Evolutionary conservation across 345 rosid genomes (phyloP).

Genomic region (Hibiscus mutabilis): DNA sequence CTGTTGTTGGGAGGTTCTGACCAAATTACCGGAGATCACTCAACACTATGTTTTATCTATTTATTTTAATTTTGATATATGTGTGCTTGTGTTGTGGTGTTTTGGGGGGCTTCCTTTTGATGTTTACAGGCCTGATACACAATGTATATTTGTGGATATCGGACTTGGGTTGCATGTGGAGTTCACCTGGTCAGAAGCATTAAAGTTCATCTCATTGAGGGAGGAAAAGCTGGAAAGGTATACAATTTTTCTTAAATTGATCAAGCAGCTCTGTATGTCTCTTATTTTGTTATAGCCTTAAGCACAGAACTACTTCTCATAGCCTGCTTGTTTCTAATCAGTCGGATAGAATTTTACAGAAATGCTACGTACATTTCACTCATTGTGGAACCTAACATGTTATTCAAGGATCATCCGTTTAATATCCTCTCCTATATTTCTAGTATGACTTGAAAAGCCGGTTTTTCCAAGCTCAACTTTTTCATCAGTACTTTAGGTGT

Average conservation of each 20-base stretch:
- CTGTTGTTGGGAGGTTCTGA: too few species aligned
- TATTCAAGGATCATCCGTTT: not conserved
- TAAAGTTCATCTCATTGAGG: conserved; percentile 42
- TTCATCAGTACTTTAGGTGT: not conserved
- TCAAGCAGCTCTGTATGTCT: conserved; percentile 3
- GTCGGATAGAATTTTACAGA: not conserved
- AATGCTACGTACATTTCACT: not conserved
- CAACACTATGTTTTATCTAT: too few species aligned
- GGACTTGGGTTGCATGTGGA: conserved; percentile 85
- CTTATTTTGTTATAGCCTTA: not conserved
- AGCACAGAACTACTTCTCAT: not conserved
- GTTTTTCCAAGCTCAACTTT: not conserved
- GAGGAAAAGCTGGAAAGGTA: conserved; percentile 68
- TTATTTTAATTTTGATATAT: not conserved
- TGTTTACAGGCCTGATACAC: conserved; percentile 59
- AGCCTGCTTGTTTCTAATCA: not conserved
- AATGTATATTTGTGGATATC: conserved; percentile 54
- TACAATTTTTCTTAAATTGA: conserved; percentile 1
- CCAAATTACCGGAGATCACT: too few species aligned
- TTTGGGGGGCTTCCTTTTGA: not conserved
- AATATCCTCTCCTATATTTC: not conserved
- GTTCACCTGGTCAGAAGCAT: conserved; percentile 78
- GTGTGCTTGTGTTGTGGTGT: not conserved
- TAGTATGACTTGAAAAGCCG: not conserved
- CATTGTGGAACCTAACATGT: not conserved